Evolutionary conservation across 2,329 filamentous ascomycete genomes (phyloP), one percentile per base, ranked within the genome.

Genomic region (Fusarium austroafricanum): DNA sequence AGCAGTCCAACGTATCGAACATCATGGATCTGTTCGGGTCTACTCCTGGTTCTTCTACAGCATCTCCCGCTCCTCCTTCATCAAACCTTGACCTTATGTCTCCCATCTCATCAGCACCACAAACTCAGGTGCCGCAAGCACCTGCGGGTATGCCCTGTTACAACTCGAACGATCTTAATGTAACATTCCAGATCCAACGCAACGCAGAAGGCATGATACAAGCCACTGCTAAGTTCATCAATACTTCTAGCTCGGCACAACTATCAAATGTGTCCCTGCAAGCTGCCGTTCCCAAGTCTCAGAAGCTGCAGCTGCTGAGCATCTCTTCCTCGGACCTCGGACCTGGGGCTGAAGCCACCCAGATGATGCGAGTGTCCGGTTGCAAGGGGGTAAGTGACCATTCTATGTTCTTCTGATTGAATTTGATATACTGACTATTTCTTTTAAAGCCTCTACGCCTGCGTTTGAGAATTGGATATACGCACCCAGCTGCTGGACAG

Each of bases 261-360:
- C 83, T 98, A 47, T 89, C 89, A 17, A 88, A 87, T 44, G 92
- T 98, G 29, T 93, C 92, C 26, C 79, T 99, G 69, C 96, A 99
- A 79, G 96, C 95, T 42, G 96, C 96, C 1, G 96, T 99, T 54
- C 96, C 96, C 10, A 99, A 98, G 81, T 93, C 92, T 43, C 96
- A 99, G 81, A 97, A 96, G 78, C 81, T 99, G 74, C 94, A 97
- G 77, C 82, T 99, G 69, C 91, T 96, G 77, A 93, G 91, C 60
- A 97, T 99, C 70, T 97, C 93, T 70, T 92, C 88, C 68, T 82
- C 90, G 6, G 92, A 96, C 31, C 77, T 99, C 42, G 88, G 84
- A 14, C 88, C 90, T 9, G 93, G 93, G 15, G 88, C 90, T 40
- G 94, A 97, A 76, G 95, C 94, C 17, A 94, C 91, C 63, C 96